Conservation (phyloP, 371 early-diverging fungal species). For the Mortierella polycephala region DNA sequence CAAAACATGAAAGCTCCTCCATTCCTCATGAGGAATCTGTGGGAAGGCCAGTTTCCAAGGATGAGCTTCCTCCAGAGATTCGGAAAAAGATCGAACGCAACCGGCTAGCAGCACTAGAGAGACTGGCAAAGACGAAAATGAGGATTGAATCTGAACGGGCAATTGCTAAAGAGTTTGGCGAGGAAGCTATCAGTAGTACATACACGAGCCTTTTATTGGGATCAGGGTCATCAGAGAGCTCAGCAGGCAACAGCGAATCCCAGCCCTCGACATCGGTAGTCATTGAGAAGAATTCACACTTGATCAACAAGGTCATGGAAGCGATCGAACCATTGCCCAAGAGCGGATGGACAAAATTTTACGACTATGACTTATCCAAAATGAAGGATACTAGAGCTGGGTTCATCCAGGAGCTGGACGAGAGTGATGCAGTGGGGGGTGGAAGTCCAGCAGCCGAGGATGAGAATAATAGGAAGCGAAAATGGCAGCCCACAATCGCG, state of each 20-base stretch:
- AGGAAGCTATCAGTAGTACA: not conserved
- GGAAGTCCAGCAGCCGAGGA: slow-evolving; percentile 33
- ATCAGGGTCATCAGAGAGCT: not conserved
- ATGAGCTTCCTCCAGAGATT: slow-evolving; percentile 33
- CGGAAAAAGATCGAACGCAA: slow-evolving; percentile 45
- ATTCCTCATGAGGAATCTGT: slow-evolving; percentile 28
- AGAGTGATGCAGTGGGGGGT: slow-evolving; percentile 41
- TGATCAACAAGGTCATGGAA: slow-evolving; percentile 36
- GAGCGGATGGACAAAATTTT: slow-evolving; percentile 54
- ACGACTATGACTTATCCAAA: slow-evolving; percentile 84
- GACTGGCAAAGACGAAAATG: slow-evolving; percentile 23
- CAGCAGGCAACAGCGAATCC: not conserved
- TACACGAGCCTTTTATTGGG: too few relatives aligned
- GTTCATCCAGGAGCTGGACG: slow-evolving; percentile 73
- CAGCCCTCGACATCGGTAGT: slow-evolving; percentile 1
- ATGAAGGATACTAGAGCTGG: slow-evolving; percentile 89
- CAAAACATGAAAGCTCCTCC: slow-evolving; percentile 8
- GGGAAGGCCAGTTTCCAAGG: slow-evolving; percentile 29
- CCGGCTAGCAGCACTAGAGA: slow-evolving; percentile 38
- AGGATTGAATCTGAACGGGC: slow-evolving; percentile 21
- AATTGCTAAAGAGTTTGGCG: slow-evolving; percentile 31
- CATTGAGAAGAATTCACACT: slow-evolving; percentile 24
- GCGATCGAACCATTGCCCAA: slow-evolving; percentile 46
- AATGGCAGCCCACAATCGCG: slow-evolving; percentile 31
- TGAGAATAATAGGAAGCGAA: slow-evolving; percentile 28